Conservation (phyloP, 2,329 filamentous ascomycete genomes). For the Thielaviopsis ethacetica region DNA sequence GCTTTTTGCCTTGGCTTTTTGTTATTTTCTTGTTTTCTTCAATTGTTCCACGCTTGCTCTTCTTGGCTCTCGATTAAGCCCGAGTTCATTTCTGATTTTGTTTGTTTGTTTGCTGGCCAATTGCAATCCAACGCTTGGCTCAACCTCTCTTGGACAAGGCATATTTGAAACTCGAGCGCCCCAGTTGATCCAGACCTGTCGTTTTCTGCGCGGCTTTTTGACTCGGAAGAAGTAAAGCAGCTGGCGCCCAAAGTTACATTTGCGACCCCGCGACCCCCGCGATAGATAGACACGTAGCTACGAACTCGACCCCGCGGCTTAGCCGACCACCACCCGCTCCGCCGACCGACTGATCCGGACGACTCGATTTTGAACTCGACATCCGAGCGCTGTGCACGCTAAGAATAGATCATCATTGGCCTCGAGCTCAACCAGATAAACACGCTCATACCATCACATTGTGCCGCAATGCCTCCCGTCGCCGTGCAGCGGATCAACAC, state of each 20-base stretch:
- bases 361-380: neutral
- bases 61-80: neutral
- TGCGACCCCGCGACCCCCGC: neutral
- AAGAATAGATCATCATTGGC: neutral
- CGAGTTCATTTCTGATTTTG: neutral
- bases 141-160: neutral
- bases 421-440: neutral
- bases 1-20: neutral
- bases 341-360: neutral
- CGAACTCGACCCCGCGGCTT: neutral
- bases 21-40: neutral
- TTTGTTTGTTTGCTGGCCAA: neutral
- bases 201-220: neutral
- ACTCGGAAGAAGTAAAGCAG: neutral
- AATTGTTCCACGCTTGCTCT: neutral
- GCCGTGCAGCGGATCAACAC: conserved; percentile 31
- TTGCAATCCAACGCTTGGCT: neutral
- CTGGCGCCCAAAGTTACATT: neutral
- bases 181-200: neutral
- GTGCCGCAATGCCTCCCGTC: neutral
- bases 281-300: neutral
- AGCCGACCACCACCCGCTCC: neutral
- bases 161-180: neutral
- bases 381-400: neutral
- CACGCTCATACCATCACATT: neutral